Evolutionary conservation across 768 basidiomycete species (phyloP).

Genomic region (Rhizopogon vesiculosus): DNA sequence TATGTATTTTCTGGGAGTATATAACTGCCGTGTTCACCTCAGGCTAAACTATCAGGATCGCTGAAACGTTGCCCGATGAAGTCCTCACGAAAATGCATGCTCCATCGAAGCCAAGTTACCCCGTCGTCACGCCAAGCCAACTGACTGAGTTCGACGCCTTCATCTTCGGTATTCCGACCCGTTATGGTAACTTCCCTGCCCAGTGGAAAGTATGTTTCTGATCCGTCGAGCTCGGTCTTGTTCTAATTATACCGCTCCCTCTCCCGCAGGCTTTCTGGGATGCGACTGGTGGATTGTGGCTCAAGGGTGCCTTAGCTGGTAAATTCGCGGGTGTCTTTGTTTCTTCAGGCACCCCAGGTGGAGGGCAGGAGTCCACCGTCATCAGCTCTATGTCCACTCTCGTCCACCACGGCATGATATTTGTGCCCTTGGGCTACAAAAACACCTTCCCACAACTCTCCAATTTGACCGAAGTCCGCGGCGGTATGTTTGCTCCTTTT

Average conservation of each 20-base stretch:
- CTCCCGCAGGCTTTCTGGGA: conserved; percentile 65
- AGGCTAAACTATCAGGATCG: conserved; percentile 40
- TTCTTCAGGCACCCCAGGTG: conserved; percentile 67
- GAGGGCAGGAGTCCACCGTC: conserved; percentile 72
- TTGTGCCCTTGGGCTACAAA: conserved; percentile 71
- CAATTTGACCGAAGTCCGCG: conserved; percentile 46
- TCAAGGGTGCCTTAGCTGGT: conserved; percentile 52
- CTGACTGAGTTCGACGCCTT: conserved; percentile 64
- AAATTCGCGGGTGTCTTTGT: conserved; percentile 77
- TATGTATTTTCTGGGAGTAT: conserved; percentile 22
- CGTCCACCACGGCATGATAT: conserved; percentile 68
- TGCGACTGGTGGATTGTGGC: conserved; percentile 65
- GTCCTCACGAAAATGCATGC: conserved; percentile 67
- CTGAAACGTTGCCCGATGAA: conserved; percentile 74
- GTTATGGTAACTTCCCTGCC: conserved; percentile 76
- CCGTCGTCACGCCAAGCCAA: conserved; percentile 51
- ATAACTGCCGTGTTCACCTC: neutral
- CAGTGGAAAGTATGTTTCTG: conserved; percentile 63
- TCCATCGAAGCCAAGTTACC: conserved; percentile 67
- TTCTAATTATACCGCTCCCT: conserved; percentile 2
- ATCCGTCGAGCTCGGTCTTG: neutral
- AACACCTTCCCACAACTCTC: conserved; percentile 37
- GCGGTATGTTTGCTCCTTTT: conserved; percentile 39
- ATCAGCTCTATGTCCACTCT: conserved; percentile 51
- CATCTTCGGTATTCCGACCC: conserved; percentile 74